Conservation (phyloP, 495 filamentous ascomycete species). For the Penicillium lagena region DNA sequence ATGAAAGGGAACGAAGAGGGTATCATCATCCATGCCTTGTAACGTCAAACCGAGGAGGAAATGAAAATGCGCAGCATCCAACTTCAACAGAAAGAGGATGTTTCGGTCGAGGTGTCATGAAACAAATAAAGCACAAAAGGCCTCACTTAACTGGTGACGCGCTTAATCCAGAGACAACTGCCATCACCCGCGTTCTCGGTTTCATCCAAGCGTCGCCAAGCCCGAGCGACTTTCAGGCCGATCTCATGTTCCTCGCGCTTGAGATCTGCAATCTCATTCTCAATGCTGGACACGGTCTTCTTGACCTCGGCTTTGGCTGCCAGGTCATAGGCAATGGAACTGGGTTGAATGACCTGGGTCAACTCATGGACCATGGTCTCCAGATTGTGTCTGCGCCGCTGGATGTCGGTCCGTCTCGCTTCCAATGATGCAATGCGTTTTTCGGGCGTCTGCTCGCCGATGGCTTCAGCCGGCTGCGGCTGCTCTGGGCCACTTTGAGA, state of each 20-base stretch:
- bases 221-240: conserved; percentile 73
- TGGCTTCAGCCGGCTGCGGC: too few species aligned
- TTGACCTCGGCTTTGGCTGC: conserved; percentile 62
- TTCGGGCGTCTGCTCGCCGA: conserved; percentile 25
- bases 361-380: conserved; percentile 66
- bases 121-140: neutral
- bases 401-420: conserved; percentile 58
- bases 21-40: conserved; percentile 2
- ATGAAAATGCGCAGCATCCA: neutral
- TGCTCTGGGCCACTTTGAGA: conserved; percentile 34
- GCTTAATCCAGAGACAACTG: conserved; percentile 74
- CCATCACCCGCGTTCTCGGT: conserved; percentile 62
- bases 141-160: conserved; percentile 54
- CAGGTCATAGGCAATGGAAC: conserved; percentile 50
- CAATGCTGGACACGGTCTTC: conserved; percentile 61
- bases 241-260: conserved; percentile 78
- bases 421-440: conserved; percentile 63
- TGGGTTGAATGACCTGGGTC: conserved; percentile 54
- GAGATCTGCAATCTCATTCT: conserved; percentile 71
- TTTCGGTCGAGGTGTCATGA: neutral
- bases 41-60: neutral
- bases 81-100: neutral
- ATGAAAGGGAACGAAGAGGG: neutral
- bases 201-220: conserved; percentile 72
- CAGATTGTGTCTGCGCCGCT: conserved; percentile 62